Base-by-base conservation (phyloP, 2,329 filamentous ascomycete species). In the Microsporum canis region DNA sequence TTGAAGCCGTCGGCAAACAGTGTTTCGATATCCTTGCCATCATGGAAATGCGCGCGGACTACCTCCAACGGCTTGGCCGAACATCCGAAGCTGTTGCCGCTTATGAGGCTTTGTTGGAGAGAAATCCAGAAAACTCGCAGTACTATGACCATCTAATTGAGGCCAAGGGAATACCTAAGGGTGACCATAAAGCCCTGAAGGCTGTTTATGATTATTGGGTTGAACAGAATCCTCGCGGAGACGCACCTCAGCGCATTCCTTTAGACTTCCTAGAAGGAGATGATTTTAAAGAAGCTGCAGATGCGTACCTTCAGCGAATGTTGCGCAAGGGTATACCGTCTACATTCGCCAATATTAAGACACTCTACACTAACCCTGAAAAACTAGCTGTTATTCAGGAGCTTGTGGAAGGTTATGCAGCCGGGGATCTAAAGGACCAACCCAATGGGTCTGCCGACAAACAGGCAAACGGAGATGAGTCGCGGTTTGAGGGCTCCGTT, bases 271-370 rank as follows among this genome's bases (percentile, higher is more conserved):
- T 97, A 57, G 81, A 86, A 66, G 90, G 89, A 3, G 86, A 95
- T 49, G 85, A 86, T 3, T 99, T 99, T 77, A 83, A 82, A 70
- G 76, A 84, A 67, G 86, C 89, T 29, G 91, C 88, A 5, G 86
- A 91, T 71, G 76, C 78, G 27, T 99, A 99, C 72, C 74, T 99
- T 63, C 82, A 86, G 58, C 81, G 87, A 34, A 95, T 95, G 88
- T 80, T 99, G 61, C 85, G 88, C 73, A 95, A 92, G 75, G 94
- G 92, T 8, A 88, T 97, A 3, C 92, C 94, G 1, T 99, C 94
- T 1, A 91, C 92, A 2, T 99, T 99, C 75, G 91, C 91, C 39
- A 99, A 97, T 74, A 82, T 99, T 63, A 99, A 99, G 78, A 86
- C 95, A 66, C 82, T 99, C 27, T 99, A 97, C 77, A 80, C 80